Conservation (phyloP, 225 moss, liverwort and hornwort genomes). For the Ulota crispa region DNA sequence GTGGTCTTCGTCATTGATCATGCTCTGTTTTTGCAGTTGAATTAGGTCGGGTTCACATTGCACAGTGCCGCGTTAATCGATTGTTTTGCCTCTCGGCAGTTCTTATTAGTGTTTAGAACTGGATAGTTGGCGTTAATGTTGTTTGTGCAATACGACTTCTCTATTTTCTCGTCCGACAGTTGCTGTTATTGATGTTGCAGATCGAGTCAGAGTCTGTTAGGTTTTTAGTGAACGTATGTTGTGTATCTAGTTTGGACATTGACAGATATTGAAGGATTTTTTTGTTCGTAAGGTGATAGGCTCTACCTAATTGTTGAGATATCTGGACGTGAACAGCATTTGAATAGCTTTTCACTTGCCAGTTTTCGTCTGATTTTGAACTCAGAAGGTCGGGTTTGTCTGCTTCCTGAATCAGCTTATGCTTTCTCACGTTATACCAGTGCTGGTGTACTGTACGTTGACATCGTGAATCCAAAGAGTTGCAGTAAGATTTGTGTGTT, state of each 20-base stretch:
- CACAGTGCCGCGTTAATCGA: neutral
- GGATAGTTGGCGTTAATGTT: neutral
- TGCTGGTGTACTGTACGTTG: slow-evolving; percentile 1
- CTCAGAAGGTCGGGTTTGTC: neutral
- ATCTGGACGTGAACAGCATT: neutral
- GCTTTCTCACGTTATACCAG: neutral
- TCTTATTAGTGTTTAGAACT: neutral
- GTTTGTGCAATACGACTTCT: neutral
- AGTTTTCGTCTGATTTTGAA: neutral
- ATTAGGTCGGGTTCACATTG: slow-evolving; percentile 19
- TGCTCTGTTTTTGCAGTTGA: neutral
- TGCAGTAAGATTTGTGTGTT: neutral
- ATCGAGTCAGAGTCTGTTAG: neutral
- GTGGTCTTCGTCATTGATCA: neutral
- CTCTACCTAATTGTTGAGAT: neutral
- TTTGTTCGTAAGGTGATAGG: neutral
- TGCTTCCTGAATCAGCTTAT: slow-evolving; percentile 5
- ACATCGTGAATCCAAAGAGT: neutral
- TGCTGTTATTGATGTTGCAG: neutral
- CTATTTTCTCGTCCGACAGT: neutral
- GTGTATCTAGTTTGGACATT: neutral
- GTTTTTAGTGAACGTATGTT: neutral
- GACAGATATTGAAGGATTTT: neutral
- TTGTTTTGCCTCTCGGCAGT: neutral
- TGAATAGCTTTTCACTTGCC: neutral